These are phyloP conservation scores for Thermomyces lanuginosus DNA, from an alignment of 2,329 filamentous ascomycete genomes.

Conservation along the genomic window DNA sequence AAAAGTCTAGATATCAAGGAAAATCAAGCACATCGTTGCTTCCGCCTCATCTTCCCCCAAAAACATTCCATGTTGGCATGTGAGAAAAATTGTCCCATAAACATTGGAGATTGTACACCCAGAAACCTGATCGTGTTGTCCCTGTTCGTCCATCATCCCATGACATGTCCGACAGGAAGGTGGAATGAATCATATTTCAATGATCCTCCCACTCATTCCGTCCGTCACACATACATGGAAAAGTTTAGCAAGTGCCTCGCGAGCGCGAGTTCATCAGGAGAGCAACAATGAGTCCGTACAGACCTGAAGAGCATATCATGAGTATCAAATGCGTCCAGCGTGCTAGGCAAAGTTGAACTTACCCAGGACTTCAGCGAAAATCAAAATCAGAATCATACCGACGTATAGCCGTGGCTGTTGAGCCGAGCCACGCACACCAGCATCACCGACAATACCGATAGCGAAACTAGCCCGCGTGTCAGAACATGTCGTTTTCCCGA, in stretches of 20 bases:
- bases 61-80: no score
- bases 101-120: no score
- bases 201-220: no score
- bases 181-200: no score
- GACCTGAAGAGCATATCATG: conserved; percentile 44
- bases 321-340: neutral
- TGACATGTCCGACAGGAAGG: no score
- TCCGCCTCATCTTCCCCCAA: no score
- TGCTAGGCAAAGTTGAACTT: conserved; percentile 22
- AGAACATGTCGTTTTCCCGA: conserved; percentile 7
- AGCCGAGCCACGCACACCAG: conserved; percentile 36
- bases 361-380: conserved; percentile 99
- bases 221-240: no score
- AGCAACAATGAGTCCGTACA: conserved; percentile 96
- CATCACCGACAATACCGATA: conserved; percentile 61
- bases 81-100: no score
- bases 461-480: conserved; percentile 42
- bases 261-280: conserved; percentile 99
- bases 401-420: conserved; percentile 56
- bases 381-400: conserved; percentile 97
- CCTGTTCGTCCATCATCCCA: no score
- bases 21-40: no score
- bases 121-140: no score
- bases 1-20: no score
- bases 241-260: conserved; percentile 43